Evolutionary conservation across 2,329 filamentous ascomycete species (phyloP).

Genomic region (Arthroderma sp.): DNA sequence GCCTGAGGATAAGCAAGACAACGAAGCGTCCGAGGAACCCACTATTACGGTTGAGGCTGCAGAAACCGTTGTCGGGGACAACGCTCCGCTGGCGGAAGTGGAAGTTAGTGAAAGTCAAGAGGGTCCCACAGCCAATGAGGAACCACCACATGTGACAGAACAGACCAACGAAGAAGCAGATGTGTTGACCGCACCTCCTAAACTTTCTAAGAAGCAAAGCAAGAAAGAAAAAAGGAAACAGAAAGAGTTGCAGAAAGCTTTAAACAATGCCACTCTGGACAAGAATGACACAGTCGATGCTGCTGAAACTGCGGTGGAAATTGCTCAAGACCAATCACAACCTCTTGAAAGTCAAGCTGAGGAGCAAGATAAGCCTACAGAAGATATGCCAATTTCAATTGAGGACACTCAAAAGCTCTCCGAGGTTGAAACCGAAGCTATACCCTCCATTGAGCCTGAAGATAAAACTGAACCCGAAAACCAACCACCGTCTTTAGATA

Average conservation of each 20-base stretch:
- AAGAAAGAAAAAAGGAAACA: constrained; percentile 12
- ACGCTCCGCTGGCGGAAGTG: neutral
- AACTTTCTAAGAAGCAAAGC: constrained; percentile 12
- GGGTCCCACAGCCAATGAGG: constrained; percentile 4
- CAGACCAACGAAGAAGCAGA: constrained; percentile 1
- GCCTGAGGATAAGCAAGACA: no score
- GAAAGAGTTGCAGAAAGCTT: neutral
- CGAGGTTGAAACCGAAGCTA: neutral
- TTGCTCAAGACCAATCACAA: constrained; percentile 1
- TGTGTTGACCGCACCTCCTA: constrained; percentile 2
- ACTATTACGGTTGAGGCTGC: no score
- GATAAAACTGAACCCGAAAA: neutral
- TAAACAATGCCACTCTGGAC: neutral
- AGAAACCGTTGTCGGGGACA: no score
- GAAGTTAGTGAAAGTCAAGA: constrained; percentile 1
- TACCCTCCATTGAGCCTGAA: neutral
- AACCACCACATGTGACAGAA: constrained; percentile 3
- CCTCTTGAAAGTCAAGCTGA: neutral
- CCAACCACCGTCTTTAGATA: neutral
- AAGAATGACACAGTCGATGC: neutral
- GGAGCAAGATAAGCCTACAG: neutral
- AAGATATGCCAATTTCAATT: neutral
- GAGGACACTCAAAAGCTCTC: no score
- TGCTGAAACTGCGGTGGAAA: neutral
- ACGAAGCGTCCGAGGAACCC: no score